A percentile compares a stretch with the other conserved stretches of the same genome.
Conservation (phyloP, 257 asterid genomes). For the Scutellaria barbata region DNA sequence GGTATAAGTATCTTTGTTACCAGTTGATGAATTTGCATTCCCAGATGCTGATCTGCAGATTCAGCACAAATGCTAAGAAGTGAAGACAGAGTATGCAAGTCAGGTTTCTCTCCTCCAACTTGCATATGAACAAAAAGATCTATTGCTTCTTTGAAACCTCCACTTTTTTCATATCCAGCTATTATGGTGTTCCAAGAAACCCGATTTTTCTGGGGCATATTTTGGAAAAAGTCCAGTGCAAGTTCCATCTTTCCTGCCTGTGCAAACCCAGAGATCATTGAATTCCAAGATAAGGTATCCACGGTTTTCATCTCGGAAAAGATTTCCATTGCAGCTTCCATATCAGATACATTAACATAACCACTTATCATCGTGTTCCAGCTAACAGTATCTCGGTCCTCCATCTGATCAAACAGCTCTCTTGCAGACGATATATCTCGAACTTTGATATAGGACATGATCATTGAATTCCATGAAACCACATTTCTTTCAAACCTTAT, state of each 20-base stretch:
- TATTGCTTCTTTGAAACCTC: slow-evolving; percentile 57
- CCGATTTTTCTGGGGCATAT: slow-evolving; percentile 63
- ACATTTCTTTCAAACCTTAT: slow-evolving; percentile 55
- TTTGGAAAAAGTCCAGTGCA: slow-evolving; percentile 60
- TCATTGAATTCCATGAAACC: slow-evolving; percentile 88
- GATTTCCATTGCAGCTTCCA: slow-evolving; percentile 66
- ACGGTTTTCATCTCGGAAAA: slow-evolving; percentile 66
- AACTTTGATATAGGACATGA: slow-evolving; percentile 76
- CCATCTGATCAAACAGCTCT: slow-evolving; percentile 70
- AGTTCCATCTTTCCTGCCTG: slow-evolving; percentile 58
- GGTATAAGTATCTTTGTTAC: slow-evolving; percentile 62
- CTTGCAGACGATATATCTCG: slow-evolving; percentile 66
- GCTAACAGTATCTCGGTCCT: slow-evolving; percentile 55
- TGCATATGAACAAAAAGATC: slow-evolving; percentile 69
- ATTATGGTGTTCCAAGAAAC: slow-evolving; percentile 87
- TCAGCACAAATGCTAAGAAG: slow-evolving; percentile 73
- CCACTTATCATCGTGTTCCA: slow-evolving; percentile 89
- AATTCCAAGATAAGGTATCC: slow-evolving; percentile 76
- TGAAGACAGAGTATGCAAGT: slow-evolving; percentile 80
- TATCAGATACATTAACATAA: slow-evolving; percentile 57
- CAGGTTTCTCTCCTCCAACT: slow-evolving; percentile 70
- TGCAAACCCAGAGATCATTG: slow-evolving; percentile 70
- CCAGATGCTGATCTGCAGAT: slow-evolving; percentile 59
- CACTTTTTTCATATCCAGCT: slow-evolving; percentile 72
- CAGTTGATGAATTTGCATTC: slow-evolving; percentile 80